Conservation (phyloP, 768 basidiomycete genomes). For the Tylopilus sp. region DNA sequence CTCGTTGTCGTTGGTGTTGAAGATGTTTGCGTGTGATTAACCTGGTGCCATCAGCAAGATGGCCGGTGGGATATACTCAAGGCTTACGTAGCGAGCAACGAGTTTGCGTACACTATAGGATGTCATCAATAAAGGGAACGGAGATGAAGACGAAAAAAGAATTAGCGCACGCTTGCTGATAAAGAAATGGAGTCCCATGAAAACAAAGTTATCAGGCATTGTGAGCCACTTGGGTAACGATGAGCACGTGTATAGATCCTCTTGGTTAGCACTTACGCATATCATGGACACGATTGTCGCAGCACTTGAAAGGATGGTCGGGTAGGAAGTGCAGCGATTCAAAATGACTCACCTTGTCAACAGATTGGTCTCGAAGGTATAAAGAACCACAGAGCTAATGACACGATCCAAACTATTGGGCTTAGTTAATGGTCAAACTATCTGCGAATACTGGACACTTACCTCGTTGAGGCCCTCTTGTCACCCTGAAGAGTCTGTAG, state of each 20-base stretch:
- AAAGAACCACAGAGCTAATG: slow-evolving; percentile 45
- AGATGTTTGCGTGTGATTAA: slow-evolving; percentile 37
- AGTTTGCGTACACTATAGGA: slow-evolving; percentile 46
- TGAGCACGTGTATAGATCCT: neutral
- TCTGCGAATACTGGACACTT: neutral
- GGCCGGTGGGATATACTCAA: neutral
- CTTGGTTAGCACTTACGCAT: slow-evolving; percentile 32
- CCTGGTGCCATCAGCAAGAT: slow-evolving; percentile 15
- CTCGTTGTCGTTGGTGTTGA: slow-evolving; percentile 27
- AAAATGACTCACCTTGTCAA: slow-evolving; percentile 39
- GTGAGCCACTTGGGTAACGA: slow-evolving; percentile 38
- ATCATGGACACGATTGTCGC: slow-evolving; percentile 41
- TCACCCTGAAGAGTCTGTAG: slow-evolving; percentile 39
- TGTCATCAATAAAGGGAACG: neutral
- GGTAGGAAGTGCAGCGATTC: neutral
- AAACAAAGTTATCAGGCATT: slow-evolving; percentile 46
- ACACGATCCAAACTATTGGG: slow-evolving; percentile 42
- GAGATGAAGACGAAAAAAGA: neutral
- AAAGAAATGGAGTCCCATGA: slow-evolving; percentile 51
- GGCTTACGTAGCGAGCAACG: slow-evolving; percentile 42
- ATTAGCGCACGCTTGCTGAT: slow-evolving; percentile 45
- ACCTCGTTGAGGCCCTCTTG: slow-evolving; percentile 40
- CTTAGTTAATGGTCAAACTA: neutral
- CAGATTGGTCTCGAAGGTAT: slow-evolving; percentile 52
- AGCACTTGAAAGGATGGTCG: slow-evolving; percentile 25